Percentiles rank a stretch among this genome's conserved stretches.
These are phyloP conservation scores for Hymenoscyphus scutula DNA, from an alignment of 2,329 filamentous ascomycete genomes.

Conservation along the genomic window DNA sequence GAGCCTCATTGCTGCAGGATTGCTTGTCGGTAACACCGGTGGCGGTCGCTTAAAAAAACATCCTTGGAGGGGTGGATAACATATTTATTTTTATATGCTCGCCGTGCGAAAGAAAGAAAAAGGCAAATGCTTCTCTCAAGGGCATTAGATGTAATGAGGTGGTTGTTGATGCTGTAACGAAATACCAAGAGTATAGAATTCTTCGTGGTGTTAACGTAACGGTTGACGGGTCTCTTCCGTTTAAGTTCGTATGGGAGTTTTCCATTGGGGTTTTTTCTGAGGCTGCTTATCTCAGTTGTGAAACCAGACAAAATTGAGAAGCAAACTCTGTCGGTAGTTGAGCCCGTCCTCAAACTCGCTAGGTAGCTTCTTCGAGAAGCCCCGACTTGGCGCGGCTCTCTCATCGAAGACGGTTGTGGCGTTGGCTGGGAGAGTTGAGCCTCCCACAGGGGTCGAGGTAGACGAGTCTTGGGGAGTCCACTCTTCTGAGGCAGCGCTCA, in stretches of 20 bases:
- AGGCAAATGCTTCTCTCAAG: background rate
- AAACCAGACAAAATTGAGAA: background rate
- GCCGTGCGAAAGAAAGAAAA: background rate
- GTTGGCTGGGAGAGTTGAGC: slow-evolving; percentile 4
- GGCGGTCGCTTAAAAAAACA: background rate
- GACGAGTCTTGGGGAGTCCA: slow-evolving; percentile 7
- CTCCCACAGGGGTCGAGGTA: background rate
- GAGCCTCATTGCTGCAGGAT: slow-evolving; percentile 1
- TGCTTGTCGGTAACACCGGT: background rate
- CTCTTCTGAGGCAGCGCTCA: slow-evolving; percentile 3
- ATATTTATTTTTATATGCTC: background rate
- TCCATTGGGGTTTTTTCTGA: background rate
- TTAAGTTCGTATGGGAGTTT: background rate
- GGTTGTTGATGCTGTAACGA: background rate
- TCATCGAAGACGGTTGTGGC: background rate
- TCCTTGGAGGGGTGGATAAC: background rate
- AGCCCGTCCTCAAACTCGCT: slow-evolving; percentile 8
- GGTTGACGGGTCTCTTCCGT: background rate
- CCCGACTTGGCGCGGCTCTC: slow-evolving; percentile 11
- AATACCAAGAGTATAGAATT: background rate
- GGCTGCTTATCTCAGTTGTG: background rate
- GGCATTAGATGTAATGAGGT: background rate
- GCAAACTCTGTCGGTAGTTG: slow-evolving; percentile 4
- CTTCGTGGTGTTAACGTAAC: background rate
- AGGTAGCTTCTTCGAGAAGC: slow-evolving; percentile 1